Evolutionary conservation across 2,329 filamentous ascomycete species (phyloP).

Genomic region (Macrophomina pseudophaseolina): DNA sequence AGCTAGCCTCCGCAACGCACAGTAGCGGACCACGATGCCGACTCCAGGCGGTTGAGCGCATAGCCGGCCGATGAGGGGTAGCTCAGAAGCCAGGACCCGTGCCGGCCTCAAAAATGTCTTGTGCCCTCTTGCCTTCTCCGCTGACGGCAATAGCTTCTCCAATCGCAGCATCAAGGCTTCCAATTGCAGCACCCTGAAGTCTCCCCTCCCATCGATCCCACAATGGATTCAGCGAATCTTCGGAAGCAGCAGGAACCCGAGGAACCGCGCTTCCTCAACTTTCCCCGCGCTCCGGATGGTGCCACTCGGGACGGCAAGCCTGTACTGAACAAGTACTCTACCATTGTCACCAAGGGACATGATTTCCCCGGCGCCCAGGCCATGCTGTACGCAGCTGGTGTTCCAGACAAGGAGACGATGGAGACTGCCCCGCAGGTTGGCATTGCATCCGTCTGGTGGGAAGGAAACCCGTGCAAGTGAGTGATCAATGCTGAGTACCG

Average conservation of each 20-base stretch:
- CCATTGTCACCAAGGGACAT: constrained; percentile 80
- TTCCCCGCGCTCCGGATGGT: constrained; percentile 59
- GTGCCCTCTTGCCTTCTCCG: constrained; percentile 18
- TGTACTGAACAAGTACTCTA: constrained; percentile 85
- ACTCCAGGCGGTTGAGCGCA: neutral
- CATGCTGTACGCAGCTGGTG: constrained; percentile 93
- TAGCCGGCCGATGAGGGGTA: constrained; percentile 25
- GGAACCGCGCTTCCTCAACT: constrained; percentile 59
- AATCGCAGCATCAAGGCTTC: neutral
- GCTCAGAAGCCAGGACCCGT: neutral
- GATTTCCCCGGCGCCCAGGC: constrained; percentile 91
- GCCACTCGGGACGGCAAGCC: constrained; percentile 62
- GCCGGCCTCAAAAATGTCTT: constrained; percentile 19
- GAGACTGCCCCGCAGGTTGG: constrained; percentile 90
- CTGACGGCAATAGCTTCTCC: neutral
- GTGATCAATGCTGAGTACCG: constrained; percentile 40
- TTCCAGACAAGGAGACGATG: constrained; percentile 83
- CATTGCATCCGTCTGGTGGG: constrained; percentile 94
- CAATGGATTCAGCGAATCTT: constrained; percentile 45
- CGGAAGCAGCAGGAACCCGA: constrained; percentile 44
- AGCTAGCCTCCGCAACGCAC: constrained; percentile 19
- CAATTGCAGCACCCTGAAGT: neutral
- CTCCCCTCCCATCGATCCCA: constrained; percentile 17
- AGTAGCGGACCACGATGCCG: constrained; percentile 11
- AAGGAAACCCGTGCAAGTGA: constrained; percentile 94